Conservation (phyloP, 2,329 filamentous ascomycete genomes). For the Escovopsis sp. region DNA sequence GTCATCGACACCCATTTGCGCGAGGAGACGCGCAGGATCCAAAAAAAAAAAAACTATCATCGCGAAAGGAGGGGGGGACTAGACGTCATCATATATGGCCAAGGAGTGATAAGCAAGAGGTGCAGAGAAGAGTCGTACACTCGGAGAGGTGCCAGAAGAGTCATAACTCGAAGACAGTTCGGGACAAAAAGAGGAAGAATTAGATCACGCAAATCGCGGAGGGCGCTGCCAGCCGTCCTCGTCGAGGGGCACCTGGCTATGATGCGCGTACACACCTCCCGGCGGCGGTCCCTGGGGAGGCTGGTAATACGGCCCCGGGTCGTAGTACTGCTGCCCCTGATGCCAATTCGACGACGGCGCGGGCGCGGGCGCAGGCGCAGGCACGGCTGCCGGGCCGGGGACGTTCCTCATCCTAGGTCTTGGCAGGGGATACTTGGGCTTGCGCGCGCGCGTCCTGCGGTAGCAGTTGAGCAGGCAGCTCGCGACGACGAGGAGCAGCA, state of each 20-base stretch:
- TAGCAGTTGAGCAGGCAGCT: constrained; percentile 45
- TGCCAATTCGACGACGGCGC: constrained; percentile 2
- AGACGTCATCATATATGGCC: no score
- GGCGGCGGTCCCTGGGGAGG: constrained; percentile 7
- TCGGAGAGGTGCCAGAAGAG: not conserved
- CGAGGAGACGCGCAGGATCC: no score
- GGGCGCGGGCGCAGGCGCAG: no score
- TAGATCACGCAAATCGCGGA: constrained; percentile 15
- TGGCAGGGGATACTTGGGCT: constrained; percentile 9
- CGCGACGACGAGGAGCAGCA: constrained; percentile 54
- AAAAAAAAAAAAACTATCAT: no score
- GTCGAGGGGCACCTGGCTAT: no score
- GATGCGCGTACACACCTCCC: constrained; percentile 10
- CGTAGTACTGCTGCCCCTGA: not conserved
- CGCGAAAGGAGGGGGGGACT: no score
- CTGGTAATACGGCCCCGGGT: constrained; percentile 1
- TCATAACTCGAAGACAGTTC: not conserved
- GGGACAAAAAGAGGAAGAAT: not conserved
- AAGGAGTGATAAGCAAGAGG: no score
- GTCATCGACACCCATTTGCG: no score
- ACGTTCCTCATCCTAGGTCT: no score
- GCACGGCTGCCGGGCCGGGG: constrained; percentile 9
- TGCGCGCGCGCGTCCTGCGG: constrained; percentile 11
- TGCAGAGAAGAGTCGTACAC: no score
- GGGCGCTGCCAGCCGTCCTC: no score